These are phyloP conservation scores for Mycena galopus DNA, from an alignment of 768 basidiomycete species.

Conservation along the genomic window DNA sequence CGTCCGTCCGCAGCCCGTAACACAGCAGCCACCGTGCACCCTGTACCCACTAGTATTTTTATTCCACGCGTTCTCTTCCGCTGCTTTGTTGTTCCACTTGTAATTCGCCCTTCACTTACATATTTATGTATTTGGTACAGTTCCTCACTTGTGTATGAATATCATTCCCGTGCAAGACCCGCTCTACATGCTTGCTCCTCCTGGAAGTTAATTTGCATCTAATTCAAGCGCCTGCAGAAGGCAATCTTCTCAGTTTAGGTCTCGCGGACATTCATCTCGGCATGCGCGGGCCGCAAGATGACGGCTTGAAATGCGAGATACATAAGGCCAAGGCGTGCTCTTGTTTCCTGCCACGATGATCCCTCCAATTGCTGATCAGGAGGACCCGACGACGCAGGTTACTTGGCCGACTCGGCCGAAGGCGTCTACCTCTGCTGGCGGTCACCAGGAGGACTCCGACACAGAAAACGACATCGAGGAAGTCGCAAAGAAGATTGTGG, in stretches of 20 bases:
- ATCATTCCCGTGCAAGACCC: conserved; percentile 19
- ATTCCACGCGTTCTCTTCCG: conserved; percentile 23
- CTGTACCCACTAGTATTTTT: conserved; percentile 35
- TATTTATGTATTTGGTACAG: conserved; percentile 40
- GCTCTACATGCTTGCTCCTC: conserved; percentile 3
- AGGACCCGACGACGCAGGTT: conserved; percentile 85
- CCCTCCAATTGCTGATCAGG: conserved; percentile 70
- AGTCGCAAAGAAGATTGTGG: conserved; percentile 15
- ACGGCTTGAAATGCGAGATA: neutral
- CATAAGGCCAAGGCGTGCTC: conserved; percentile 27
- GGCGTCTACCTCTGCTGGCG: conserved; percentile 23
- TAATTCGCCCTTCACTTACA: conserved; percentile 31
- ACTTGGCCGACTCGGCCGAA: conserved; percentile 71
- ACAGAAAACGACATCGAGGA: conserved; percentile 23
- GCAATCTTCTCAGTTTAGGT: neutral
- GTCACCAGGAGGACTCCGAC: conserved; percentile 26
- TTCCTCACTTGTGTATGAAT: conserved; percentile 34
- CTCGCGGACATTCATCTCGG: neutral
- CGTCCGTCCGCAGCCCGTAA: conserved; percentile 60
- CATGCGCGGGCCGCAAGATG: conserved; percentile 9
- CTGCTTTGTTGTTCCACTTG: conserved; percentile 34
- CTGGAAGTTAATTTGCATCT: neutral
- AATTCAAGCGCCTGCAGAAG: neutral
- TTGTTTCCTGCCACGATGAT: conserved; percentile 59
- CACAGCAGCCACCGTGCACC: neutral